These are phyloP conservation scores for Theobroma cacao DNA, from an alignment of 345 rosid genomes.

Conservation along the genomic window DNA sequence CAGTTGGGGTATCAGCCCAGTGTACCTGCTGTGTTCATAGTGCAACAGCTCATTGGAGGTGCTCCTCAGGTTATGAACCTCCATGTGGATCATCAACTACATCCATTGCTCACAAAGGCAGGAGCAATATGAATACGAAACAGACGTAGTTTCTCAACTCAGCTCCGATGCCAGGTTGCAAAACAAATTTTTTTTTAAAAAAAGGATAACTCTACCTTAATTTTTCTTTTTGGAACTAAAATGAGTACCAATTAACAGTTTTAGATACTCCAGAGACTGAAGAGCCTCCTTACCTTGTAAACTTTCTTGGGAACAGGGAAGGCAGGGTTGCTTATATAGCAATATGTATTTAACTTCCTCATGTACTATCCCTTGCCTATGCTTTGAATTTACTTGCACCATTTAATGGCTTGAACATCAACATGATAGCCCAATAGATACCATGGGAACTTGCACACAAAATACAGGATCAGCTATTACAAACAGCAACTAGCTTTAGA, in stretches of 20 bases:
- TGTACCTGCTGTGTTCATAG: constrained; percentile 71
- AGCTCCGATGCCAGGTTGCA: neutral
- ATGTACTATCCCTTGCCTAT: neutral
- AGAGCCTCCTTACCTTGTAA: neutral
- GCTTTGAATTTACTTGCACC: neutral
- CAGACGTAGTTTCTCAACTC: neutral
- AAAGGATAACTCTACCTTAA: neutral
- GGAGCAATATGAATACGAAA: constrained; percentile 66
- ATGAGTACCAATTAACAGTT: neutral
- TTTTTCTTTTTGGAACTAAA: neutral
- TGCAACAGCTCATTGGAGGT: constrained; percentile 59
- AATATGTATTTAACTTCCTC: neutral
- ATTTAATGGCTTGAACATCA: neutral
- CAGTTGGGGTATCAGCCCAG: constrained; percentile 52
- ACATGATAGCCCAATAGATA: neutral
- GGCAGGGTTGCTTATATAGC: neutral
- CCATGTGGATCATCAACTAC: constrained; percentile 55
- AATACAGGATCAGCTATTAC: neutral
- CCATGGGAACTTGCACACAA: neutral
- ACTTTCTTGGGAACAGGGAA: neutral
- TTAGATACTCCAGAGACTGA: neutral
- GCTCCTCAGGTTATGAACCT: constrained; percentile 64
- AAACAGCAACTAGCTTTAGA: neutral
- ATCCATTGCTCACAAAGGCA: constrained; percentile 50
- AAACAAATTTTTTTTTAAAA: neutral